Conservation (phyloP, 768 basidiomycete genomes). For the Psilocybe cyanescens region DNA sequence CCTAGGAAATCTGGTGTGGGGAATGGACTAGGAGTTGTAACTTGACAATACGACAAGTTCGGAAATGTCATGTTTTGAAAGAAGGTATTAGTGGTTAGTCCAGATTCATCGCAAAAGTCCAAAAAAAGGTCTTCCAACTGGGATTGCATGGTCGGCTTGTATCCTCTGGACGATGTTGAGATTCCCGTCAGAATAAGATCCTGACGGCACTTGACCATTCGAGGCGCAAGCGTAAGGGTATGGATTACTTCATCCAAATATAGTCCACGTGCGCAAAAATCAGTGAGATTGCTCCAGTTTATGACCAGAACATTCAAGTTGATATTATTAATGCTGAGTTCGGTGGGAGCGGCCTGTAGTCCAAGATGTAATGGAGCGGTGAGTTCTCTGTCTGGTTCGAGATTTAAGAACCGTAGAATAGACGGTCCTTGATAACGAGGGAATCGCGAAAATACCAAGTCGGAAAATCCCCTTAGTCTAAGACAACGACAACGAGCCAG, state of each 20-base stretch:
- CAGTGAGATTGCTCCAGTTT: background rate
- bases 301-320: background rate
- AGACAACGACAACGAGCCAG: background rate
- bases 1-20: no score
- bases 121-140: no score
- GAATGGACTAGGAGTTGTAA: no score
- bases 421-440: background rate
- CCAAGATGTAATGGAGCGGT: background rate
- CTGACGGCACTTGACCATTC: background rate
- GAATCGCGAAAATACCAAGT: background rate
- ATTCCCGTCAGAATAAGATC: background rate
- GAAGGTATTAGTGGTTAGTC: no score
- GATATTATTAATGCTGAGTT: background rate
- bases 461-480: background rate
- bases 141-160: no score
- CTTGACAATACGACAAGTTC: no score
- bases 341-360: background rate
- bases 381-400: background rate
- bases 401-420: background rate
- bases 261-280: background rate
- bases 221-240: background rate
- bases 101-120: no score
- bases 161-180: no score
- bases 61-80: no score
- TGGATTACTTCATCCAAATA: background rate